Base-by-base conservation (phyloP, 225 moss, liverwort and hornwort species). In the Marchantia paleacea region DNA sequence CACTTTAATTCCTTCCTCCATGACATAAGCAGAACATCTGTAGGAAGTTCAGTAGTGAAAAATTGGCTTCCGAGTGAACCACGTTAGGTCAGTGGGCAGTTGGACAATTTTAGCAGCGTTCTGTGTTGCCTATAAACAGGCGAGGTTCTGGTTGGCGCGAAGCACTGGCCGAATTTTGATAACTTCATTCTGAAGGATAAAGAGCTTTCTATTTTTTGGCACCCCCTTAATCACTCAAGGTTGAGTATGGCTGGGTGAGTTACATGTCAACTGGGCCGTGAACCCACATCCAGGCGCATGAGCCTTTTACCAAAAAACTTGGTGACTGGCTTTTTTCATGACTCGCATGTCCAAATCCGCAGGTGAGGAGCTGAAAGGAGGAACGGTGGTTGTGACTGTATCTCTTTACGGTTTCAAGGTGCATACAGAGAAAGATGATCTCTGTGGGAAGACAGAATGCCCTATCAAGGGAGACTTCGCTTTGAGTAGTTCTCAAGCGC, bases 321-420 rank as follows among this genome's bases (percentile, higher is more conserved):
- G 69, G 12, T 26, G 25, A 69, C 13, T 63, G n/a, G 0, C 12
- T 63, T 63, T 19, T n/a, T 24, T 63, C 16, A 7, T 14, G 19
- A 63, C 63, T 3, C 24, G 12, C 63, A 63, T n/a, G 63, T n/a
- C 2, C n/a, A 10, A 60, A 2, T 60, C 31, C n/a, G 64, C 69
- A 79, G 79, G 26, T 53, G 39, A 55, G 29, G 72, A 69, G 69
- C 82, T 89, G 26, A 20, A 22, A 4, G 89, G 86, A 75, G 89
- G 89, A 64, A 86, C 89, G 9, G 78, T 84, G 69, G 80, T 86
- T n/a, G 84, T 89, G 52, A 82, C 89, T 30, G 89, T 89, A 4
- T 70, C 55, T 12, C 78, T 82, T 65, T 77, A 81, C 30, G 84
- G 84, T 50, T 73, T 89, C 39, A 84, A 67, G 54, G 86, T 89